These are phyloP conservation scores for Raffaelea ambrosiae DNA, from an alignment of 2,329 filamentous ascomycete genomes.

Conservation along the genomic window DNA sequence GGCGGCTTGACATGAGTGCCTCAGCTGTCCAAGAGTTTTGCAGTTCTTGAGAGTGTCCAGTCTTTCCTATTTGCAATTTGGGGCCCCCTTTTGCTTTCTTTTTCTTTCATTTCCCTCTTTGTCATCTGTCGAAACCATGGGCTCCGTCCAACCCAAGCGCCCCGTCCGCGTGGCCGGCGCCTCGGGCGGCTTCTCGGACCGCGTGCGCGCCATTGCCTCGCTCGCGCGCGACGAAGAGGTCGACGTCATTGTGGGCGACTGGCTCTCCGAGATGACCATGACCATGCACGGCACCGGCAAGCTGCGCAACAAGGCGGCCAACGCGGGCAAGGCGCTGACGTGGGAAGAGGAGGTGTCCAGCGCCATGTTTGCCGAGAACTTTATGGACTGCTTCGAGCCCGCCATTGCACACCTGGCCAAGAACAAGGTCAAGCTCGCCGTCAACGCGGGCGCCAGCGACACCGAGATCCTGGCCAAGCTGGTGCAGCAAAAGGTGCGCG, in stretches of 20 bases:
- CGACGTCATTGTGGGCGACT: constrained; percentile 22
- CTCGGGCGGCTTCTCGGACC: constrained; percentile 33
- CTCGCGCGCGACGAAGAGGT: constrained; percentile 28
- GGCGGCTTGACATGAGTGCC: no score
- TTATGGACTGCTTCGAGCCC: constrained; percentile 23
- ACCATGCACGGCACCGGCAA: constrained; percentile 21
- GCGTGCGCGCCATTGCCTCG: constrained; percentile 29
- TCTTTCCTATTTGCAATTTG: no score
- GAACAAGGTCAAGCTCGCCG: constrained; percentile 20
- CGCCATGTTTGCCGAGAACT: constrained; percentile 20
- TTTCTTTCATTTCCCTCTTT: no score
- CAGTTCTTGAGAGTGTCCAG: no score
- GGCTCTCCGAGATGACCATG: constrained; percentile 24
- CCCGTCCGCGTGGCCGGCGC: constrained; percentile 32
- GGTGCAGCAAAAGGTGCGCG: constrained; percentile 12
- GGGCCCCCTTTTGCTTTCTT: no score
- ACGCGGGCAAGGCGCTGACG: constrained; percentile 10
- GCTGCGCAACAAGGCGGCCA: constrained; percentile 13
- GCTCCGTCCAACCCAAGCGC: constrained; percentile 16
- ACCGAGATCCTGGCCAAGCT: constrained; percentile 15
- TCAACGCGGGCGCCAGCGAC: constrained; percentile 24
- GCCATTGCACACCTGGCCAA: constrained; percentile 18
- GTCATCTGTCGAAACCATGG: no score
- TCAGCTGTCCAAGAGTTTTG: no score
- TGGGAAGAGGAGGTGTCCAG: constrained; percentile 13